Conservation (phyloP, 2,329 filamentous ascomycete genomes). For the Botrytis galanthina region DNA sequence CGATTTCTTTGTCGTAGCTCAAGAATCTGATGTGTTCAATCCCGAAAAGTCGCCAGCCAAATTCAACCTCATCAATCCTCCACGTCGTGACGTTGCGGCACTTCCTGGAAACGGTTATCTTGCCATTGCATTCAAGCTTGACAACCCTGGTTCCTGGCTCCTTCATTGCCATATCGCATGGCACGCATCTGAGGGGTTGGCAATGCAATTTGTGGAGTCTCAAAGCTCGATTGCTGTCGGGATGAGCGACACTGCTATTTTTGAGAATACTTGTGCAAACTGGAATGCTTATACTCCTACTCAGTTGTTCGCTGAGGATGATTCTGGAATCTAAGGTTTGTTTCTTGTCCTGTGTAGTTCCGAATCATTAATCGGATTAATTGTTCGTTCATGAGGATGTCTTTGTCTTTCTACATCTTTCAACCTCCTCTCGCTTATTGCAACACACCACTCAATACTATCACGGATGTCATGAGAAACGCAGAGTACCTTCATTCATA, state of each 20-base stretch:
- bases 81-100: constrained; percentile 52
- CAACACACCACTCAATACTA: background rate
- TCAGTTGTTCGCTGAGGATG: constrained; percentile 29
- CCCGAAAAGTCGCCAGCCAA: background rate
- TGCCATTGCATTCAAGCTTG: constrained; percentile 37
- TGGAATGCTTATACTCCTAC: constrained; percentile 28
- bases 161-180: constrained; percentile 45
- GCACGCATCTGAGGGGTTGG: constrained; percentile 54
- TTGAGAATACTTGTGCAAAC: constrained; percentile 29
- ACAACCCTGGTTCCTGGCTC: constrained; percentile 39
- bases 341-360: background rate
- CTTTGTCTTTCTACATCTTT: background rate
- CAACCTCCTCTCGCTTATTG: background rate
- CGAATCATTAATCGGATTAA: background rate
- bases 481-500: background rate
- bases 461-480: background rate
- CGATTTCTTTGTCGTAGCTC: constrained; percentile 48
- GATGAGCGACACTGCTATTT: constrained; percentile 25
- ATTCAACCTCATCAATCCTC: constrained; percentile 45
- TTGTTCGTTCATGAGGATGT: background rate
- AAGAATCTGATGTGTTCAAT: constrained; percentile 41
- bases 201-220: constrained; percentile 50
- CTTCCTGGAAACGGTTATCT: constrained; percentile 40
- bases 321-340: constrained; percentile 33
- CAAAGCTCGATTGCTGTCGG: constrained; percentile 28